Conservation (phyloP, 192 early-diverging fungal species). For the Chytriomyces sp. region DNA sequence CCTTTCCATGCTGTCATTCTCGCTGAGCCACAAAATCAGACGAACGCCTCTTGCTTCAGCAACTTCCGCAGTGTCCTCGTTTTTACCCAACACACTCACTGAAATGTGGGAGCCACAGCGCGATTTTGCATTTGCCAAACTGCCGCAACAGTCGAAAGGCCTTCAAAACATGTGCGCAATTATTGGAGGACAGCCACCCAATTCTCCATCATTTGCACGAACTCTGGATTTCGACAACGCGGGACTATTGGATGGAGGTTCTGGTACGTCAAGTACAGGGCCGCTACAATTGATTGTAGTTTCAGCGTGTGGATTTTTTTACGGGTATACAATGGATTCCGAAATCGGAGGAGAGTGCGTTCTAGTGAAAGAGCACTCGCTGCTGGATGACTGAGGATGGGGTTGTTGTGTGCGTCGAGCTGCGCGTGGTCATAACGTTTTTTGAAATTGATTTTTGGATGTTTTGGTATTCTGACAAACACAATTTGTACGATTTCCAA, state of each 20-base stretch:
- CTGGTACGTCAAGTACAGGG: constrained; percentile 44
- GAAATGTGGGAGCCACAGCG: constrained; percentile 96
- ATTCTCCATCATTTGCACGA: neutral
- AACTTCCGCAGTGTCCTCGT: constrained; percentile 79
- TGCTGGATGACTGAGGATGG: constrained; percentile 34
- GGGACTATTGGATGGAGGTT: neutral
- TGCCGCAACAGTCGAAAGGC: constrained; percentile 63
- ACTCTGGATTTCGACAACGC: neutral
- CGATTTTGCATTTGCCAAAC: constrained; percentile 91
- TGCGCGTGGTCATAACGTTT: no score
- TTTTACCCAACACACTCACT: constrained; percentile 78
- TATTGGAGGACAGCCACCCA: constrained; percentile 17
- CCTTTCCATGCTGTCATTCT: neutral
- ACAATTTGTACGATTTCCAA: no score
- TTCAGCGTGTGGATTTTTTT: constrained; percentile 88
- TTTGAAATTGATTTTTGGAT: no score
- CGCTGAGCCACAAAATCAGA: constrained; percentile 22
- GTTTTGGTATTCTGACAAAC: no score
- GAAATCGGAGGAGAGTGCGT: constrained; percentile 90
- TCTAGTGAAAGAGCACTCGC: constrained; percentile 74
- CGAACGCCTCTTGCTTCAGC: constrained; percentile 43
- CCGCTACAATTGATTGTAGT: constrained; percentile 87
- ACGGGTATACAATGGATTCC: constrained; percentile 85
- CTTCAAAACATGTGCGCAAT: constrained; percentile 54
- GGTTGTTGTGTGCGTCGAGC: no score